Evolutionary conservation across 140 eudicot genomes (phyloP).

Genomic region (Stevia rebaudiana): DNA sequence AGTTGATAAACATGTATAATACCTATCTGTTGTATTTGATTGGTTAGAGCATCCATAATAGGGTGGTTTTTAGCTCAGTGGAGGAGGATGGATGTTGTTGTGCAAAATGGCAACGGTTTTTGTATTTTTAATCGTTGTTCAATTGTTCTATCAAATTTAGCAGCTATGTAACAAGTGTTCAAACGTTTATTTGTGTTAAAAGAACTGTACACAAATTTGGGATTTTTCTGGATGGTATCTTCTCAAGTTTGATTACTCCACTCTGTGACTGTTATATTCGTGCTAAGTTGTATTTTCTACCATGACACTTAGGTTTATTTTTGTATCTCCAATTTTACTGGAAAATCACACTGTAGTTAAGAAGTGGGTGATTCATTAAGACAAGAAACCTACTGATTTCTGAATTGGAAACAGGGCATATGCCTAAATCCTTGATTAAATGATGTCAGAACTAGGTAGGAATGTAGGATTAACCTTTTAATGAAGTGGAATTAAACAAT

Average conservation of each 20-base stretch:
- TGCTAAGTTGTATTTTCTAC: background rate
- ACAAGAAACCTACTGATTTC: background rate
- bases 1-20: background rate
- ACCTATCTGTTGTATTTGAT: background rate
- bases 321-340: background rate
- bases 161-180: background rate
- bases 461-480: background rate
- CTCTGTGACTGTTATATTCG: background rate
- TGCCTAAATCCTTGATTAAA: background rate
- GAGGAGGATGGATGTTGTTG: too few species aligned
- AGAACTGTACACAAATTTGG: background rate
- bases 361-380: background rate
- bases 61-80: too few species aligned
- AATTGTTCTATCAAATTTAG: background rate
- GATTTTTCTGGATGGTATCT: background rate
- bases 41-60: background rate
- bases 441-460: too few species aligned
- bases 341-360: background rate
- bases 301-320: background rate
- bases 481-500: background rate
- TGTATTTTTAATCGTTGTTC: background rate
- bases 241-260: background rate
- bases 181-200: slow-evolving; percentile 14
- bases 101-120: background rate
- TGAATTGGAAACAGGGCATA: background rate